Evolutionary conservation across 23 red algal species (phyloP), one percentile per base, ranked within the genome.

Genomic region (Gracilaria vermiculophylla): DNA sequence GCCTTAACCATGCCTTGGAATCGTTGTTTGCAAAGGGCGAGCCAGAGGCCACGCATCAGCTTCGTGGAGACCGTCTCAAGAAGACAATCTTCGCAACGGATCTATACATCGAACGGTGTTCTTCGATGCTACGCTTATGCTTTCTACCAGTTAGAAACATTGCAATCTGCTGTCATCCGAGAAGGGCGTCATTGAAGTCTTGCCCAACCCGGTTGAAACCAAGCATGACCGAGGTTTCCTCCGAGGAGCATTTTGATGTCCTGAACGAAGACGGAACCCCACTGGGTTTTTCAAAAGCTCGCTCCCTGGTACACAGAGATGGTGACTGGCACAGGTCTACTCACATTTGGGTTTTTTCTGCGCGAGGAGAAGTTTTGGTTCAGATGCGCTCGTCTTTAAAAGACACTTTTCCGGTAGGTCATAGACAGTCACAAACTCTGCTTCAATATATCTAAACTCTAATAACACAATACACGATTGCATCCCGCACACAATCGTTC

Each of bases 321-420:
- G 95, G 95, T 17, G 70, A 93, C 76, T 97, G 95, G 95, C 95
- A 97, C 58, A 90, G 95, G 2, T 77, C 89, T 43, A 87, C 91
- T 25, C 95, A 97, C 61, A 87, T 97, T 21, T 97, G 95, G 95
- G 52, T 97, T 23, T 45, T 83, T 19, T 45, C 45, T 14, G 31
- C 78, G 21, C 25, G 43, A 24, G 65, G 73, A 16, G 25, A 58
- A 20, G 88, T 97, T 42, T 74, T 94, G 53, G 57, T 97, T 15
- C 95, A 94, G 76, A 53, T 83, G 51, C 83, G 95, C 14, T 54
- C 72, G 15, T 71, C 77, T 23, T 34, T 55, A 27, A 97, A 97
- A 73, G 95, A 97, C 49, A 97, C 95, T n/a, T 91, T 82, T 69
- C 95, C 95, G 39, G 84, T 88, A 88, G 0, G 84, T 88, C 13